These are phyloP conservation scores for Agrocybe pediades DNA, from an alignment of 768 basidiomycete genomes.

Conservation along the genomic window DNA sequence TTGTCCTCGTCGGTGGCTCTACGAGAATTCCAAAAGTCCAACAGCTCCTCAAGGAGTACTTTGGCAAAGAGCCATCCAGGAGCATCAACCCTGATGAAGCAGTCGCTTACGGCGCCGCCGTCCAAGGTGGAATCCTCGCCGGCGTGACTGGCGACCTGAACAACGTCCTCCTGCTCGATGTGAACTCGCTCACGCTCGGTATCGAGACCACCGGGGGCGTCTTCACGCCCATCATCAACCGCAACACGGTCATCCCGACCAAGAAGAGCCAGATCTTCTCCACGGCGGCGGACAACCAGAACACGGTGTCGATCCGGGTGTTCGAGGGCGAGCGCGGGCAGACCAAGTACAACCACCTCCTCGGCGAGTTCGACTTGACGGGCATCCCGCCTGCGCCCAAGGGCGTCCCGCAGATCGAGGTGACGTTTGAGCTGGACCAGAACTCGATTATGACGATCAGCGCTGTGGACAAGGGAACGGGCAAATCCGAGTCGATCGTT, in stretches of 20 bases:
- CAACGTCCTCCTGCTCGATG: slow-evolving; percentile 54
- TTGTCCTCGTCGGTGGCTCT: slow-evolving; percentile 61
- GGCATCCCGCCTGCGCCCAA: slow-evolving; percentile 87
- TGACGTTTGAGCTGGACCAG: slow-evolving; percentile 88
- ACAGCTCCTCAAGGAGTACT: slow-evolving; percentile 67
- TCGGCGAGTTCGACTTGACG: slow-evolving; percentile 90
- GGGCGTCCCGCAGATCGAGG: slow-evolving; percentile 90
- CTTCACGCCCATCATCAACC: slow-evolving; percentile 54
- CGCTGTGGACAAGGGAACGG: slow-evolving; percentile 84
- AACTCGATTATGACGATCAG: slow-evolving; percentile 85
- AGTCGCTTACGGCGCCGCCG: slow-evolving; percentile 72
- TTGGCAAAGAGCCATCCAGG: slow-evolving; percentile 67
- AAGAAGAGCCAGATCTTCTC: slow-evolving; percentile 67
- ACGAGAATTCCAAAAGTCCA: slow-evolving; percentile 74
- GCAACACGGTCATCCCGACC: slow-evolving; percentile 54
- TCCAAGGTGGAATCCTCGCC: slow-evolving; percentile 67
- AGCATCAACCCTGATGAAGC: slow-evolving; percentile 76
- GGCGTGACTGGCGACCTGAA: slow-evolving; percentile 57
- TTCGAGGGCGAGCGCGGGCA: slow-evolving; percentile 88
- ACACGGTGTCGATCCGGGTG: slow-evolving; percentile 86
- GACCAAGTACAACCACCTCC: slow-evolving; percentile 89
- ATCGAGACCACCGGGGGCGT: slow-evolving; percentile 71
- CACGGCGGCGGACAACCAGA: slow-evolving; percentile 88
- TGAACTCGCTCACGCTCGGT: slow-evolving; percentile 55
- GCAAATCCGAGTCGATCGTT: slow-evolving; percentile 78